Evolutionary conservation across 2,329 filamentous ascomycete genomes (phyloP).

Genomic region (Xylariomycetidae sp.): DNA sequence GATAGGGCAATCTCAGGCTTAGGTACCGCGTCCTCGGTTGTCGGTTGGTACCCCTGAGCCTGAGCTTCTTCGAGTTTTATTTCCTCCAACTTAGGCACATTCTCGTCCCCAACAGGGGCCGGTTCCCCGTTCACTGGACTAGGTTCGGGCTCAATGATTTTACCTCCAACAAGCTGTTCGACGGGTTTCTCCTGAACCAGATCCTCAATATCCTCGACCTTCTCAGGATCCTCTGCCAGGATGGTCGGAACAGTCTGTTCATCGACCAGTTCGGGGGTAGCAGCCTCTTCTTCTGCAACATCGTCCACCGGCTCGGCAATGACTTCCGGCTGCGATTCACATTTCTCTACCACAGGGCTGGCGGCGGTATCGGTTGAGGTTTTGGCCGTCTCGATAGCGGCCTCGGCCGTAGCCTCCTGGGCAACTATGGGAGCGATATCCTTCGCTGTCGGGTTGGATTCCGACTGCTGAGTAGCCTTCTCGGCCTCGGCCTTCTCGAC

Average conservation of each 20-base stretch:
- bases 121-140: too few relatives aligned
- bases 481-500: constrained; percentile 13
- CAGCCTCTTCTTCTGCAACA: constrained; percentile 2
- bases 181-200: constrained; percentile 14
- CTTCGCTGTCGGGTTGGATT: constrained; percentile 5
- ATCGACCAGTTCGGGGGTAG: constrained; percentile 6
- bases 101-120: constrained; percentile 4
- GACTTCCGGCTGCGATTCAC: constrained; percentile 7
- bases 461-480: too few relatives aligned
- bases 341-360: constrained; percentile 9
- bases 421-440: constrained; percentile 11
- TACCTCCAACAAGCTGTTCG: too few relatives aligned
- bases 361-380: constrained; percentile 9
- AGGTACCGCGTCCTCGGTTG: too few relatives aligned
- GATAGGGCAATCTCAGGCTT: too few relatives aligned
- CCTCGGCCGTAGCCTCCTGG: constrained; percentile 12
- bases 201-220: constrained; percentile 24
- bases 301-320: constrained; percentile 4
- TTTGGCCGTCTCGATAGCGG: constrained; percentile 14
- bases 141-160: too few relatives aligned
- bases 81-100: too few relatives aligned
- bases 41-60: too few relatives aligned
- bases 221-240: constrained; percentile 15
- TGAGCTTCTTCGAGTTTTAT: too few relatives aligned
- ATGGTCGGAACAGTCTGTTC: constrained; percentile 10